These are phyloP conservation scores for Trypanosoma lewisi DNA, from an alignment of 208 protist genomes.

Conservation along the genomic window DNA sequence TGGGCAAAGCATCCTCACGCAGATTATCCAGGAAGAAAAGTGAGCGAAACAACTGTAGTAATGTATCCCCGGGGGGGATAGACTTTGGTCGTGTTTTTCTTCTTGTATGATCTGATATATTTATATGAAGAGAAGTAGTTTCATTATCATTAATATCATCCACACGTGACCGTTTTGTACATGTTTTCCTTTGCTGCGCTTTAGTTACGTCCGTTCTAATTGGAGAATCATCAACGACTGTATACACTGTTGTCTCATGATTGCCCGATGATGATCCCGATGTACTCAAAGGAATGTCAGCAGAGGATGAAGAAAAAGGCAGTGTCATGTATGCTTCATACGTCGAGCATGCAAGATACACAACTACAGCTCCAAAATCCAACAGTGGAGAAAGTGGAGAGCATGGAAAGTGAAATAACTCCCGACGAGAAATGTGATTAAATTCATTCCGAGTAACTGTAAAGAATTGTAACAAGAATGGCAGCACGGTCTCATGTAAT, in stretches of 20 bases:
- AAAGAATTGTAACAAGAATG: slow-evolving; percentile 47
- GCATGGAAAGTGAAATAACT: slow-evolving; percentile 64
- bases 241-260: no score
- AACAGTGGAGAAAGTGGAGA: slow-evolving; percentile 38
- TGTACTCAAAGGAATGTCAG: not conserved
- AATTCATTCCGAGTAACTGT: slow-evolving; percentile 52
- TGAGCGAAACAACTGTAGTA: slow-evolving; percentile 21
- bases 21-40: slow-evolving; percentile 22
- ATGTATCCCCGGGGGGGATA: slow-evolving; percentile 5
- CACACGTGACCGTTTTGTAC: slow-evolving; percentile 13
- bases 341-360: slow-evolving; percentile 55
- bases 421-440: slow-evolving; percentile 61
- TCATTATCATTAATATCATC: not conserved
- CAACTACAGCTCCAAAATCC: slow-evolving; percentile 61
- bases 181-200: not conserved
- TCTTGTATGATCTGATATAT: not conserved
- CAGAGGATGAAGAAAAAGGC: slow-evolving; percentile 1
- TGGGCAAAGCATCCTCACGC: not conserved
- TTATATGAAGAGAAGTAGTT: no score
- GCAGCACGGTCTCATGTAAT: slow-evolving; percentile 60
- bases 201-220: not conserved
- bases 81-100: not conserved
- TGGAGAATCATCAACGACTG: not conserved
- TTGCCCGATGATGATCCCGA: no score
- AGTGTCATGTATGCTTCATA: slow-evolving; percentile 31